A percentile compares a stretch with the other conserved stretches of the same genome.
phyloP scores from a whole-genome alignment of 352 stramenopile species.

The Globisporangium nodosum region DNA sequence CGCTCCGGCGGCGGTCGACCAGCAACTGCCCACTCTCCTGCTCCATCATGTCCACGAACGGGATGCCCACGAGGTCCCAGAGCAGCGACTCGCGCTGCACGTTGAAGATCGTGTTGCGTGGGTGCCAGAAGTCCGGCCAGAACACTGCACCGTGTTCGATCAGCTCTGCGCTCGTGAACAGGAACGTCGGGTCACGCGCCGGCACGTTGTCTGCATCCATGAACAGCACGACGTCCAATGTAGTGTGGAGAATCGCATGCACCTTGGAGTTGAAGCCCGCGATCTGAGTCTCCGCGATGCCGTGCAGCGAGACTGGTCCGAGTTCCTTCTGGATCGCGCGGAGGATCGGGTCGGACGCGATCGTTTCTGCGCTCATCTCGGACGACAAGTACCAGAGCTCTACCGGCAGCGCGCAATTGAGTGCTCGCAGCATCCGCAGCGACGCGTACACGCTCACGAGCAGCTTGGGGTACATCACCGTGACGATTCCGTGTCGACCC shows the following conservation, averaged over 20 bases:
- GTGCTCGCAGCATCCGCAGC: constrained; percentile 24
- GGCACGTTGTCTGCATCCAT: constrained; percentile 29
- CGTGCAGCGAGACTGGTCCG: constrained; percentile 19
- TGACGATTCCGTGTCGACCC: constrained; percentile 31
- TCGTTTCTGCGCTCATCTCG: constrained; percentile 21
- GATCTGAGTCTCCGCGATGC: constrained; percentile 17
- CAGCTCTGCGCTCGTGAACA: constrained; percentile 20
- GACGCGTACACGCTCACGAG: constrained; percentile 37
- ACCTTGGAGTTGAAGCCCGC: constrained; percentile 23
- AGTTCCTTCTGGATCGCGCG: constrained; percentile 18
- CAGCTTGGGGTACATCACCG: constrained; percentile 54
- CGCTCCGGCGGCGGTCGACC: constrained; percentile 17
- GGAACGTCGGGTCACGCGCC: constrained; percentile 21
- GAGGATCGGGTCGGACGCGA: constrained; percentile 19
- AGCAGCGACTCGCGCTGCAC: constrained; percentile 5
- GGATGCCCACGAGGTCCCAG: constrained; percentile 24
- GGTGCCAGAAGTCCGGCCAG: constrained; percentile 32
- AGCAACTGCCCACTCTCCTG: constrained; percentile 32
- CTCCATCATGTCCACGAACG: constrained; percentile 33
- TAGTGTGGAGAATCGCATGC: constrained; percentile 18
- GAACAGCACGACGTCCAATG: constrained; percentile 22
- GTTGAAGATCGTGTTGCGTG: constrained; percentile 2
- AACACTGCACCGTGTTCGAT: constrained; percentile 20
- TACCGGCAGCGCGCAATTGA: constrained; percentile 35
- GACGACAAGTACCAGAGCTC: constrained; percentile 42